Percentiles rank a stretch among this genome's conserved stretches.
Evolutionary conservation across 257 asterid genomes (phyloP).

Genomic region (Solanum pinnatisectum): DNA sequence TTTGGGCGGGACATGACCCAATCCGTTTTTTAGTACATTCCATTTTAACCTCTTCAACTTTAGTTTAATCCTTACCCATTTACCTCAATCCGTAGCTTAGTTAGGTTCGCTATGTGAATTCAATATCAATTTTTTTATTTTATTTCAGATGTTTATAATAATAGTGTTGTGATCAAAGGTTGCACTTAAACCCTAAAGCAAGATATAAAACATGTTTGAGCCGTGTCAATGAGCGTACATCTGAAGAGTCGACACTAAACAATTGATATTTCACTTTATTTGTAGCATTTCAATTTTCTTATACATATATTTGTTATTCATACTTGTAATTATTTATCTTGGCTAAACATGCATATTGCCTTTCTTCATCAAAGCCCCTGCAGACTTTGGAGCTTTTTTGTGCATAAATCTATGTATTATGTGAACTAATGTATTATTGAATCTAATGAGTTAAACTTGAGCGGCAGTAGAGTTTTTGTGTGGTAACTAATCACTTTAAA

Average conservation of each 20-base stretch:
- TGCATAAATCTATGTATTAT: not conserved
- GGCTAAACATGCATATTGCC: not conserved
- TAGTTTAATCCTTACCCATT: no score
- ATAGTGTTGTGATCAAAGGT: not conserved
- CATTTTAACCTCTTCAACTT: not conserved
- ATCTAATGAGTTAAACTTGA: not conserved
- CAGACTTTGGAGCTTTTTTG: not conserved
- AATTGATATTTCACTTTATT: not conserved
- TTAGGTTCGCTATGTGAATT: not conserved
- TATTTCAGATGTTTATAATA: not conserved
- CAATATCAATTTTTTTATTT: not conserved
- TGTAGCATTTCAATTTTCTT: no score
- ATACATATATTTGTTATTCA: not conserved
- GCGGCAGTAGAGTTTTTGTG: not conserved
- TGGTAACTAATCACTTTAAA: not conserved
- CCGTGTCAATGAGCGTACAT: not conserved
- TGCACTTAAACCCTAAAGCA: not conserved
- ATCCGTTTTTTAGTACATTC: not conserved
- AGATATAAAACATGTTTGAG: not conserved
- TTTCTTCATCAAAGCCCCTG: not conserved
- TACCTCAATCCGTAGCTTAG: not conserved
- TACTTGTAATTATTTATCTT: not conserved
- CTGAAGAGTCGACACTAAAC: not conserved
- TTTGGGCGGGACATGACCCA: not conserved
- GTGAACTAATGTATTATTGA: not conserved